Percentiles rank a stretch among this genome's conserved stretches.
phyloP scores from a whole-genome alignment of 2,329 filamentous ascomycete genomes.

The Colletotrichum sp. region DNA sequence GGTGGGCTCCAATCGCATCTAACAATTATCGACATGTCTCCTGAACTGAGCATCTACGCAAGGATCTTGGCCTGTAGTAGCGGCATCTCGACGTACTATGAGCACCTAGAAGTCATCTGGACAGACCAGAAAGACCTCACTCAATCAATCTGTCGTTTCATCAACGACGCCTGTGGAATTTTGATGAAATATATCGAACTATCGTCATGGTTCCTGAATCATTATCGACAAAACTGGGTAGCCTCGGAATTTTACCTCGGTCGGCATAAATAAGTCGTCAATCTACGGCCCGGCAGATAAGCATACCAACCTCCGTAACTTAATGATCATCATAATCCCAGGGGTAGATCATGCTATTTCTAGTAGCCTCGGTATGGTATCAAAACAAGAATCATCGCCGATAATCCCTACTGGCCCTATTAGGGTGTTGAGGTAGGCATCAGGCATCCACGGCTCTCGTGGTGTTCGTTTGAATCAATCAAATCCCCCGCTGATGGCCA shows the following conservation, averaged over 20 bases:
- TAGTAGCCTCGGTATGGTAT: neutral
- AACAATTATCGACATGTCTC: neutral
- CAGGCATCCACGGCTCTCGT: too few relatives aligned
- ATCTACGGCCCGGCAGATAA: neutral
- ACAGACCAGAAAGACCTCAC: neutral
- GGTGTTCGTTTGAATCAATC: neutral
- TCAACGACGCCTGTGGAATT: neutral
- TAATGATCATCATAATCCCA: neutral
- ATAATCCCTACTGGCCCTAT: neutral
- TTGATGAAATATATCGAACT: neutral
- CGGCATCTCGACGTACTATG: neutral
- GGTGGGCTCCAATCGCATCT: constrained; percentile 11
- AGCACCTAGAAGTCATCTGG: neutral
- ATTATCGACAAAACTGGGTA: neutral
- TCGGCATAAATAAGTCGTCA: neutral
- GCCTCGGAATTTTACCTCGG: neutral
- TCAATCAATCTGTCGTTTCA: neutral
- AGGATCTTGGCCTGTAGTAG: neutral
- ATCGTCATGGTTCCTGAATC: neutral
- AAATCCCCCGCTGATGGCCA: neutral
- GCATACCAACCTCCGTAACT: neutral
- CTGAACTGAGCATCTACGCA: neutral
- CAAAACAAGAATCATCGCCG: neutral
- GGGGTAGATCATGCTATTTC: neutral
- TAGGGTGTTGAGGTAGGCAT: too few relatives aligned